Base-by-base conservation (phyloP, 148 eudicot genomes). In the Heliosperma pusillum region DNA sequence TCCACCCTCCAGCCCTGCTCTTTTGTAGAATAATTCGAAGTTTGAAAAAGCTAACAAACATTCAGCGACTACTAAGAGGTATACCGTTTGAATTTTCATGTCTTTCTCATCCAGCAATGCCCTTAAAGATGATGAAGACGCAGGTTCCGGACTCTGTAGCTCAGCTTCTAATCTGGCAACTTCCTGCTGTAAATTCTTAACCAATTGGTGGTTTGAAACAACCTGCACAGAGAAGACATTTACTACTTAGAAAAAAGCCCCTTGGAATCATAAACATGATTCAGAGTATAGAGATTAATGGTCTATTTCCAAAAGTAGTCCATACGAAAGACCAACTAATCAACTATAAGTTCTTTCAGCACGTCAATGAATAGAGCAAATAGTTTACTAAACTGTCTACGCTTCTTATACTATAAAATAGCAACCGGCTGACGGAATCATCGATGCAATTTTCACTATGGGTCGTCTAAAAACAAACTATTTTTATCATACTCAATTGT, bases 161-260 rank as follows among this genome's bases (percentile, higher is more conserved):
- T 90, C 97, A 21, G 97, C 96, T 86, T 95, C 93, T 77, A 95
- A 92, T 74, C 98, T 88, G 64, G 97, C 89, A 79, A 95, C 97
- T 83, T 95, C 94, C 81, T 87, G 85, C 24, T 95, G 96, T 76
- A 95, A 78, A 60, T 89, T 89, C 83, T 89, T 92, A 72, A 95
- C 92, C 68, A 89, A 45, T 81, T 90, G 90, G 82, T 95, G 93
- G 47, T 88, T 88, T 21, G 90, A 83, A 78, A 92, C 93, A 77
- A 95, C 92, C 98, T 92, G 85, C 72, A 47, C 56, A 74, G 53
- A 78, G 25, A 77, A 71, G 27, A 59, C 2, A 22, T 17, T 16
- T 44, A 20, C 56, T 65, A 29, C 12, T 67, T 56, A 66, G 75
- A 78, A 33, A 33, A 33, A 33, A 45, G 75, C 12, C 21, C 3